phyloP scores from a whole-genome alignment of 495 filamentous ascomycete species.

The Talaromyces stipitatus region DNA sequence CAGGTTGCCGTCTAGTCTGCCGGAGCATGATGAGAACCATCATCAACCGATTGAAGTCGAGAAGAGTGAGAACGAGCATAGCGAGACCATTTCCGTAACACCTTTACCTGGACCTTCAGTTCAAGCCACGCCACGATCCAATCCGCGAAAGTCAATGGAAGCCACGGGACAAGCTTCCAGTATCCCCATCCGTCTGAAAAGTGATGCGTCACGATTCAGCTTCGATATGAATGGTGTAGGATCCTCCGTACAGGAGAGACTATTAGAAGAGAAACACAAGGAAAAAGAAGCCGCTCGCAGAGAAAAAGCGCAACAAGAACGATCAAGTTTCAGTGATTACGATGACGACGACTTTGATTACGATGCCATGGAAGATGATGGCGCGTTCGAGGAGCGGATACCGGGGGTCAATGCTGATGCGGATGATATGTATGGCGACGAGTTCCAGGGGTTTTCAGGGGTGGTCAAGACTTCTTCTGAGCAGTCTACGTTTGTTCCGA shows the following conservation, averaged over 20 bases:
- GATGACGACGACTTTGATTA: conserved; percentile 64
- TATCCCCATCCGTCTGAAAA: conserved; percentile 69
- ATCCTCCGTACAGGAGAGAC: conserved; percentile 67
- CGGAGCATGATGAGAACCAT: conserved; percentile 16
- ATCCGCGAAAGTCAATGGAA: conserved; percentile 28
- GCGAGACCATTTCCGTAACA: conserved; percentile 8
- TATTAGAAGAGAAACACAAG: conserved; percentile 80
- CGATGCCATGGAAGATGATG: conserved; percentile 57
- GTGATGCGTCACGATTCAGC: conserved; percentile 82
- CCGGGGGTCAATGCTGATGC: conserved; percentile 66
- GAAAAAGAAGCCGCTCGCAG: conserved; percentile 52
- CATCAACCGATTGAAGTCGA: conserved; percentile 3
- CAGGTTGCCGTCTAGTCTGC: conserved; percentile 37
- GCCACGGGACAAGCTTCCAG: conserved; percentile 27
- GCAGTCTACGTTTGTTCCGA: conserved; percentile 26
- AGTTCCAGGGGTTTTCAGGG: conserved; percentile 26
- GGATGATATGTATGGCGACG: conserved; percentile 42
- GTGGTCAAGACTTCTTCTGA: conserved; percentile 24
- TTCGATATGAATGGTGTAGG: conserved; percentile 81
- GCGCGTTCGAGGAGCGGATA: conserved; percentile 67
- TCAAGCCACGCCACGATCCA: conserved; percentile 12
- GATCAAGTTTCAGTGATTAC: conserved; percentile 39
- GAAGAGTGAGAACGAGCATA: not conserved
- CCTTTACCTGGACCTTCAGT: not conserved
- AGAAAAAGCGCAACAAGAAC: conserved; percentile 27